A percentile compares a stretch with the other conserved stretches of the same genome.
phyloP scores from a whole-genome alignment of 306 rosid species.

The Ziziphus jujuba region DNA sequence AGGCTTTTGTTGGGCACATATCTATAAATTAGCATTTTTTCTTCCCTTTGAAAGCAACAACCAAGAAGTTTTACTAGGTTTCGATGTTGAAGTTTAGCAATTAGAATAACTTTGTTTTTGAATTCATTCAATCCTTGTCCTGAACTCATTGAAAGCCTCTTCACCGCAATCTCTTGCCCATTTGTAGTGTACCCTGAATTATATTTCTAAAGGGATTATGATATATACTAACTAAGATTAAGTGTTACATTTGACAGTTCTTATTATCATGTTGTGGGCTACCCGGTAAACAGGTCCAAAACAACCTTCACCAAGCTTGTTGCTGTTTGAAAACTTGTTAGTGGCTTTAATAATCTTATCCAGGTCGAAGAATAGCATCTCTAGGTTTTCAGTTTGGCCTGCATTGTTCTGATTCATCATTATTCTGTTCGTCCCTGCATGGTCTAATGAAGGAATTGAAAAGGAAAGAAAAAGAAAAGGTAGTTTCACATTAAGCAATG shows the following conservation, averaged over 20 bases:
- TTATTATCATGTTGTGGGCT: conserved; percentile 21
- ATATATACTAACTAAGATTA: not conserved
- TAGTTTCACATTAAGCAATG: too few species aligned
- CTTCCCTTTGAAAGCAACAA: conserved; percentile 55
- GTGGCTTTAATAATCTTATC: conserved; percentile 38
- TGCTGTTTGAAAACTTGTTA: conserved; percentile 29
- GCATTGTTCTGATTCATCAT: not conserved
- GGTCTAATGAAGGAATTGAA: not conserved
- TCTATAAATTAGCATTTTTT: conserved; percentile 56
- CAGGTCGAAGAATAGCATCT: conserved; percentile 36
- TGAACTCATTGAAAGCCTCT: conserved; percentile 48
- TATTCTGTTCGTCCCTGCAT: not conserved
- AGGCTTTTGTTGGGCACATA: conserved; percentile 60
- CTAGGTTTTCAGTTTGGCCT: conserved; percentile 27
- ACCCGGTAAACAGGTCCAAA: conserved; percentile 52
- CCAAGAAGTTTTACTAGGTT: conserved; percentile 64
- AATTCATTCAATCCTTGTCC: conserved; percentile 62
- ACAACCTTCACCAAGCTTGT: conserved; percentile 51
- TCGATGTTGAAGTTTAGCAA: conserved; percentile 67
- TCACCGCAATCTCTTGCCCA: conserved; percentile 60
- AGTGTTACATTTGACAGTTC: not conserved
- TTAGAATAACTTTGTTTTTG: conserved; percentile 56
- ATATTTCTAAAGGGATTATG: not conserved
- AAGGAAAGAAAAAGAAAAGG: not conserved
- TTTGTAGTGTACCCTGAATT: conserved; percentile 46